Conservation (phyloP, 768 basidiomycete genomes). For the Suillus alpinus region DNA sequence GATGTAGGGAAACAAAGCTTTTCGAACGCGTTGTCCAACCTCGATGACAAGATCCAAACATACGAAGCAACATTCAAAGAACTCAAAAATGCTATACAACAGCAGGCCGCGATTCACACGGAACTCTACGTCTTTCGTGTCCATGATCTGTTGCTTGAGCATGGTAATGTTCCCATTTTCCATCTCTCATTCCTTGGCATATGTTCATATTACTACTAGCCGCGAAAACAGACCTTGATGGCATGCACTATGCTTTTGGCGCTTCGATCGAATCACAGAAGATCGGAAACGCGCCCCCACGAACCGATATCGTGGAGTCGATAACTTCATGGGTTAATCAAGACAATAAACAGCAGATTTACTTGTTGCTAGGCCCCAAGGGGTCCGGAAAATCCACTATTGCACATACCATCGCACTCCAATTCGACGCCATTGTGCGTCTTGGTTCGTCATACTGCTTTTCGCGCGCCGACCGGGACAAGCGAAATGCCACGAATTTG, state of each 20-base stretch:
- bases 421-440: constrained; percentile 23
- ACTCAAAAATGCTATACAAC: constrained; percentile 2
- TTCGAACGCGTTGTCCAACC: not conserved
- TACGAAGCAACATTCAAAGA: constrained; percentile 5
- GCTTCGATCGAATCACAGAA: constrained; percentile 21
- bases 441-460: constrained; percentile 34
- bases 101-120: not conserved
- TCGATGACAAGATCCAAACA: not conserved
- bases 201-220: constrained; percentile 1
- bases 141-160: not conserved
- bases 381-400: constrained; percentile 32
- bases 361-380: constrained; percentile 24
- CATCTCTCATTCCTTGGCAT: not conserved
- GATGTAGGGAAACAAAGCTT: not conserved
- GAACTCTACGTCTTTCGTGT: not conserved
- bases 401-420: constrained; percentile 27
- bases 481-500: constrained; percentile 20
- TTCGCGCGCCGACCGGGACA: constrained; percentile 12
- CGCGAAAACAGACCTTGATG: constrained; percentile 12
- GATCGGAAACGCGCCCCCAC: constrained; percentile 11
- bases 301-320: constrained; percentile 11
- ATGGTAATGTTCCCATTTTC: not conserved
- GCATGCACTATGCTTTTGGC: constrained; percentile 18
- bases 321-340: constrained; percentile 19
- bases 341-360: constrained; percentile 17